Evolutionary conservation across 1,139 yeast species (phyloP).

Genomic region (Petasospora fabianii): DNA sequence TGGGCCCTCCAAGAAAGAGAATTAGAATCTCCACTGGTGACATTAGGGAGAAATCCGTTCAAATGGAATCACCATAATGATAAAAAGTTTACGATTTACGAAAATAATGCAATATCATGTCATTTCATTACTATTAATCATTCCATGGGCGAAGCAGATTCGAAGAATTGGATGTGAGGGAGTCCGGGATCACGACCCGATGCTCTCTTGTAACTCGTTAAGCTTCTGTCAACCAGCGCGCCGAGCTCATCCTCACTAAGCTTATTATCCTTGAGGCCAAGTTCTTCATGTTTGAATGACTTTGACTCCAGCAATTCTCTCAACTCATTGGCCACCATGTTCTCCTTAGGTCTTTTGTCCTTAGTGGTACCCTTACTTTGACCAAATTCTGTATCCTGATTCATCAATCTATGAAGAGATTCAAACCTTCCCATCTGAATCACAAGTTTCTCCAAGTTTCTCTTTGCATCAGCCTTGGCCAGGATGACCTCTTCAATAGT

Average conservation of each 20-base stretch:
- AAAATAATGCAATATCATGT: too few species aligned
- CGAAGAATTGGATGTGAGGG: slow-evolving; percentile 48
- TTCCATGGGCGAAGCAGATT: slow-evolving; percentile 32
- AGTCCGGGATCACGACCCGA: slow-evolving; percentile 25
- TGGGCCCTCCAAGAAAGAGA: background rate
- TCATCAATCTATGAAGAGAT: slow-evolving; percentile 38
- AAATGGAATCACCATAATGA: background rate
- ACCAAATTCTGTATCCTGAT: slow-evolving; percentile 13
- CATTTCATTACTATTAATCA: too few species aligned
- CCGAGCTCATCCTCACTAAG: slow-evolving; percentile 35
- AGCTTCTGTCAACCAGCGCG: slow-evolving; percentile 47
- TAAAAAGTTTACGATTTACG: background rate
- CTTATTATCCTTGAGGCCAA: slow-evolving; percentile 11
- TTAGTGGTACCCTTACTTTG: too few species aligned
- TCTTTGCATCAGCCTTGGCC: slow-evolving; percentile 71
- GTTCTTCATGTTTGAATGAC: slow-evolving; percentile 7
- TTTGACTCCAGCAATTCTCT: slow-evolving; percentile 19
- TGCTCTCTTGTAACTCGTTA: slow-evolving; percentile 35
- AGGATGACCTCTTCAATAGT: slow-evolving; percentile 82
- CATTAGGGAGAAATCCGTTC: too few species aligned
- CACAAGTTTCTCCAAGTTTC: slow-evolving; percentile 75
- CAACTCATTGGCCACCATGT: slow-evolving; percentile 23
- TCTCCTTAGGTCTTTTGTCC: slow-evolving; percentile 5
- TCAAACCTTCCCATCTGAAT: slow-evolving; percentile 83
- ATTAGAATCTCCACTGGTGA: too few species aligned